A percentile compares a stretch with the other conserved stretches of the same genome.
Evolutionary conservation across 768 basidiomycete species (phyloP).

Genomic region (Termitomyces sp.): DNA sequence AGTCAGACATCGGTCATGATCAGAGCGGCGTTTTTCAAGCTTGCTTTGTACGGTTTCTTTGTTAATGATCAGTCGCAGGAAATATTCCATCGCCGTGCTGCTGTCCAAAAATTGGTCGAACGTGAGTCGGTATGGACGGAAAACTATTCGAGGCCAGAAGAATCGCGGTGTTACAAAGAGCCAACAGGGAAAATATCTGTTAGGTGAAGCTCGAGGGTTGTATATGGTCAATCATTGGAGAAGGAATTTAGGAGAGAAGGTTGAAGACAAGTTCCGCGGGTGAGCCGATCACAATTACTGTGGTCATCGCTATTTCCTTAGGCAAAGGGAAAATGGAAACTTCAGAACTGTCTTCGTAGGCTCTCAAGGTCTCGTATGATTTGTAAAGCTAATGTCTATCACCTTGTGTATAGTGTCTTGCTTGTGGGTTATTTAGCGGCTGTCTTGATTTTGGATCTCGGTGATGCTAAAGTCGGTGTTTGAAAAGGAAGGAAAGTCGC

Average conservation of each 20-base stretch:
- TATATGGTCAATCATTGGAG: background rate
- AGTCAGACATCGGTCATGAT: background rate
- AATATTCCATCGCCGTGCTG: background rate
- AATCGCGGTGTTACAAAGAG: background rate
- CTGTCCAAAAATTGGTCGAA: background rate
- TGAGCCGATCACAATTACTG: background rate
- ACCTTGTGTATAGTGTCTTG: background rate
- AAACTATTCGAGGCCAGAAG: background rate
- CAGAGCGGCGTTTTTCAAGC: background rate
- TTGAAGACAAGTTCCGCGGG: background rate
- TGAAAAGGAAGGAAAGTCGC: background rate
- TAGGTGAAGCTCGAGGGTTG: background rate
- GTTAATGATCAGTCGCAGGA: background rate
- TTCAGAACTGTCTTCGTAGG: background rate
- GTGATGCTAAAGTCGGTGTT: background rate
- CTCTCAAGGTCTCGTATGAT: background rate
- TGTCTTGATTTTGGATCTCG: background rate
- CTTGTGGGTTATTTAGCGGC: background rate
- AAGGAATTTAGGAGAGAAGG: background rate
- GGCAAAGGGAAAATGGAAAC: background rate
- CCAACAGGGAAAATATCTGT: background rate
- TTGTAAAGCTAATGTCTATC: background rate
- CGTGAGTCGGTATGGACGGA: background rate
- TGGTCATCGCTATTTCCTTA: background rate
- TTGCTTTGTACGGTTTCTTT: background rate